Percentiles rank a stretch among this genome's conserved stretches.
Conservation (phyloP, 495 filamentous ascomycete genomes). For the Hypomontagnella monticulosa region DNA sequence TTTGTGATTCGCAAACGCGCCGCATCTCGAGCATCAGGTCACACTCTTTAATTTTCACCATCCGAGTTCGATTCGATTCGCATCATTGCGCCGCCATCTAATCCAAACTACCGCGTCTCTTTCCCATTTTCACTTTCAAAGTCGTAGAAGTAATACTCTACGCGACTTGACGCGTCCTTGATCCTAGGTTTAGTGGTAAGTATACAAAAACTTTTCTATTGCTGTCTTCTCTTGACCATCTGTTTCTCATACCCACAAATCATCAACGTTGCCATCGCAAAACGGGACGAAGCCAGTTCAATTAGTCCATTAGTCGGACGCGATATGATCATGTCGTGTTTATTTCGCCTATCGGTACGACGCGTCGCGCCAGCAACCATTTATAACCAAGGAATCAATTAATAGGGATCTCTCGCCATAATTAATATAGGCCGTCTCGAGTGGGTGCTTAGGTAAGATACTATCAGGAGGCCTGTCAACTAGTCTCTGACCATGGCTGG, state of each 20-base stretch:
- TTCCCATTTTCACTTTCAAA: neutral
- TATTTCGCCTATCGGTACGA: neutral
- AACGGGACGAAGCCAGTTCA: neutral
- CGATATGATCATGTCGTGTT: neutral
- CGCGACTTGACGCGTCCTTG: conserved; percentile 13
- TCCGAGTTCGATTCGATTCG: neutral
- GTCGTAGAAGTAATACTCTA: conserved; percentile 8
- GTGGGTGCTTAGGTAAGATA: neutral
- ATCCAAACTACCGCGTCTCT: conserved; percentile 1
- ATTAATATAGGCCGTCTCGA: neutral
- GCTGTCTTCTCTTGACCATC: neutral
- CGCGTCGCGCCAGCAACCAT: neutral
- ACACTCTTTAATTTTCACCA: neutral
- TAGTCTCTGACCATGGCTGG: neutral
- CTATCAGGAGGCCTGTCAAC: neutral
- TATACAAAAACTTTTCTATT: conserved; percentile 9
- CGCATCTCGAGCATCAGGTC: conserved; percentile 2
- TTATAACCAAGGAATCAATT: neutral
- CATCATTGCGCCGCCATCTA: neutral
- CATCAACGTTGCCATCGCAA: neutral
- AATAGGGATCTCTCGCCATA: neutral
- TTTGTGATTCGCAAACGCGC: conserved; percentile 6
- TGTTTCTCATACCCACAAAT: neutral
- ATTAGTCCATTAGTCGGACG: neutral
- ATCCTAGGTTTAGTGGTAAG: conserved; percentile 25